Percentiles rank a stretch among this genome's conserved stretches.
Evolutionary conservation across 306 rosid genomes (phyloP).

Genomic region (Pachyrhizus erosus): DNA sequence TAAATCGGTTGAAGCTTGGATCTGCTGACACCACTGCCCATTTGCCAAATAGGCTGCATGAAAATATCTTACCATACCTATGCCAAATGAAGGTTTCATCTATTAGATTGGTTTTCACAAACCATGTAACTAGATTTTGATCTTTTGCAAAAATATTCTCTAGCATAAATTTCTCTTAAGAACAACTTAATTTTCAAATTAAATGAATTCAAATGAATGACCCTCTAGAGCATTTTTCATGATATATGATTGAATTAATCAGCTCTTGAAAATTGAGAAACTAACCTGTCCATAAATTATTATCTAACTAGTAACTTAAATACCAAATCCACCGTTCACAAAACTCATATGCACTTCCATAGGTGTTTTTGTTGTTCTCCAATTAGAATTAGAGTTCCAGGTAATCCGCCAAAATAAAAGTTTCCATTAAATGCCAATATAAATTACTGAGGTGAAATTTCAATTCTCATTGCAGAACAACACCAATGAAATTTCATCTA

Average conservation of each 20-base stretch:
- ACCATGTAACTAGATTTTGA: conserved; percentile 1
- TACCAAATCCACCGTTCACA: too few relatives aligned
- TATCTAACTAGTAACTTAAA: conserved; percentile 5
- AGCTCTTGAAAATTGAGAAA: conserved; percentile 26
- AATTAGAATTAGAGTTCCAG: too few relatives aligned
- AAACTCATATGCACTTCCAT: too few relatives aligned
- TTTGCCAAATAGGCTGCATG: conserved; percentile 85
- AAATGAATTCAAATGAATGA: conserved; percentile 3
- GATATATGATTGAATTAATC: conserved; percentile 16
- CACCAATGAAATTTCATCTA: too few relatives aligned
- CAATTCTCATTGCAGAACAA: too few relatives aligned
- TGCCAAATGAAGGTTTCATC: conserved; percentile 33
- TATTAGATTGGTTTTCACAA: conserved; percentile 32
- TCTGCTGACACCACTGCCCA: conserved; percentile 90
- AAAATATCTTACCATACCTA: conserved; percentile 89
- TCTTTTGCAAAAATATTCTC: background rate
- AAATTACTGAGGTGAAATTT: too few relatives aligned
- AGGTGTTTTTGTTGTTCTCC: too few relatives aligned
- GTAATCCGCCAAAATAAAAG: too few relatives aligned
- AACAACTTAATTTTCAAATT: background rate
- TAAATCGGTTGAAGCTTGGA: conserved; percentile 81
- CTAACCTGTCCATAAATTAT: background rate
- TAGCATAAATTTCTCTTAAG: too few relatives aligned
- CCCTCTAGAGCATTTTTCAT: background rate
- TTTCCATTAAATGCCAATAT: too few relatives aligned